A percentile compares a stretch with the other conserved stretches of the same genome.
phyloP scores from a whole-genome alignment of 108 stramenopile species.

The Nannochloropsis gaditana region DNA sequence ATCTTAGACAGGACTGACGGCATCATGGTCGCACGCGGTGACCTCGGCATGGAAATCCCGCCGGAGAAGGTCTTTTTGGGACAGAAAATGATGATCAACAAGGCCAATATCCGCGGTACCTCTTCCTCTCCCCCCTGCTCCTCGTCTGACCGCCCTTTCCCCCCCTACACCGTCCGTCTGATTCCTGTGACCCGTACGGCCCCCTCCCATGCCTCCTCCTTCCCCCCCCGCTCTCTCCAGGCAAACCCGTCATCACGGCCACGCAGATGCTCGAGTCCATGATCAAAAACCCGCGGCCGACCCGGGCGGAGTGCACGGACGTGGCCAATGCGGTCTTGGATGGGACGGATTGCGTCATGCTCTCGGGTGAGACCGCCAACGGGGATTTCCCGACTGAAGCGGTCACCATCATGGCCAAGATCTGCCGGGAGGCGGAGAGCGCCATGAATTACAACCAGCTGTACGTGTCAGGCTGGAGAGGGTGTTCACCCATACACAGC shows the following conservation, averaged over 20 bases:
- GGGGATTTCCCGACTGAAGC: constrained; percentile 79
- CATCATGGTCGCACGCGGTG: constrained; percentile 99
- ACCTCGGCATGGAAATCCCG: constrained; percentile 97
- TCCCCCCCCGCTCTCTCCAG: constrained; percentile 31
- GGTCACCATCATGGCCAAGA: constrained; percentile 82
- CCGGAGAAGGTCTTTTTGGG: constrained; percentile 94
- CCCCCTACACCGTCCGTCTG: not conserved
- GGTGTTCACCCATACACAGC: constrained; percentile 49
- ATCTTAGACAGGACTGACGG: constrained; percentile 86
- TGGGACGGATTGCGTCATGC: constrained; percentile 97
- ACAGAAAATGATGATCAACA: constrained; percentile 95
- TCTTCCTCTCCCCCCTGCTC: constrained; percentile 40
- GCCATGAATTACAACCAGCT: constrained; percentile 60
- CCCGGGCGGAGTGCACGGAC: constrained; percentile 97
- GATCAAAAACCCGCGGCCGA: constrained; percentile 96
- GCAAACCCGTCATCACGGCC: constrained; percentile 92
- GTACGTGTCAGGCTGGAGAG: constrained; percentile 51
- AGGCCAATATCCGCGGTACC: constrained; percentile 62
- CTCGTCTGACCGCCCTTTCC: constrained; percentile 32
- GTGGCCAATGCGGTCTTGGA: constrained; percentile 97
- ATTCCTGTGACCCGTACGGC: not conserved
- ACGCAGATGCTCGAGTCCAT: constrained; percentile 84
- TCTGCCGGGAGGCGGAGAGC: constrained; percentile 80
- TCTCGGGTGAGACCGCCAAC: constrained; percentile 88
- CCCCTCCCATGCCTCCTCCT: not conserved